These are phyloP conservation scores for Exophiala mesophila DNA, from an alignment of 2,329 filamentous ascomycete genomes.

Conservation along the genomic window DNA sequence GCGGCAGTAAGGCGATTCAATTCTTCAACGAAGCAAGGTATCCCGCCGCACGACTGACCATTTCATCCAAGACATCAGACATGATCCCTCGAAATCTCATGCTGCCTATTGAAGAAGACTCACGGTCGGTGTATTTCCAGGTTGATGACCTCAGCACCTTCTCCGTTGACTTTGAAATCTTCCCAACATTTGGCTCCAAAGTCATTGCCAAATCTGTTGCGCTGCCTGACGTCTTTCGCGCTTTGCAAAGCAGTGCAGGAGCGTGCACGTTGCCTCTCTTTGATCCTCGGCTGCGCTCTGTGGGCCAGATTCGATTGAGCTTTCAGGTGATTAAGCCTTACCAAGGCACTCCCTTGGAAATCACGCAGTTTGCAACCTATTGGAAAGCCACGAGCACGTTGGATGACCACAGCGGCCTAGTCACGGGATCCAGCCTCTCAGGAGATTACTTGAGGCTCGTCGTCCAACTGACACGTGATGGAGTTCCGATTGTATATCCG, in stretches of 20 bases:
- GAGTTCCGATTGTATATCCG: slow-evolving; percentile 80
- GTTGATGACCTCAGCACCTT: slow-evolving; percentile 91
- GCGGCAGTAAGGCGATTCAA: slow-evolving; percentile 69
- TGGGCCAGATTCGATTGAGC: slow-evolving; percentile 89
- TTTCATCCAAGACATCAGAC: slow-evolving; percentile 93
- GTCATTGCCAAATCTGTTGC: slow-evolving; percentile 95
- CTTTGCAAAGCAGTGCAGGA: slow-evolving; percentile 68
- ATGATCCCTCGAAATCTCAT: slow-evolving; percentile 95
- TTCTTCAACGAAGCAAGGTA: slow-evolving; percentile 98
- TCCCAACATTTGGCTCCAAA: slow-evolving; percentile 94
- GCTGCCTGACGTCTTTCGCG: slow-evolving; percentile 78
- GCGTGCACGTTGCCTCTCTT: slow-evolving; percentile 84
- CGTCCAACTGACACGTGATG: slow-evolving; percentile 86
- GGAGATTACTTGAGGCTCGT: slow-evolving; percentile 93
- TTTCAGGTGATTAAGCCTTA: slow-evolving; percentile 97
- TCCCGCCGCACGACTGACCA: slow-evolving; percentile 86
- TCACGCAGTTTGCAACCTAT: slow-evolving; percentile 97
- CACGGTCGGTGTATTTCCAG: slow-evolving; percentile 88
- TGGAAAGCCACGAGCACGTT: slow-evolving; percentile 98
- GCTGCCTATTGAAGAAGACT: slow-evolving; percentile 93
- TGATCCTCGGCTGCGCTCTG: slow-evolving; percentile 82
- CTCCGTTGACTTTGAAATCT: slow-evolving; percentile 94
- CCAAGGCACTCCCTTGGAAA: slow-evolving; percentile 83
- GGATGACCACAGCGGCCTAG: slow-evolving; percentile 78
- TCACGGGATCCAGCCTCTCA: slow-evolving; percentile 90